phyloP scores from a whole-genome alignment of 768 basidiomycete species.

The Glaciozyma martinii region DNA sequence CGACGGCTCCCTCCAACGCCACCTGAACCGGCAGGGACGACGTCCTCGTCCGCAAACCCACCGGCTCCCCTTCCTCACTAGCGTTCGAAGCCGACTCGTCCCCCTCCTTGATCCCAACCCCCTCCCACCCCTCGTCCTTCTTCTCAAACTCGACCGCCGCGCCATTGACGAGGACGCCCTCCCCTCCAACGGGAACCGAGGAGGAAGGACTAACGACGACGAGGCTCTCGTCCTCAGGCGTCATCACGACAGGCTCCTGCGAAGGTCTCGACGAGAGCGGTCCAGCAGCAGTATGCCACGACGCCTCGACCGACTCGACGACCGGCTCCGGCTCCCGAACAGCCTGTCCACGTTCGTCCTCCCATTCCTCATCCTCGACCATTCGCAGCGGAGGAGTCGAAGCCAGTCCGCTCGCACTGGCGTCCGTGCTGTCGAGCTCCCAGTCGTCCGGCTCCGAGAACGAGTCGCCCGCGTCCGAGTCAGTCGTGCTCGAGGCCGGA shows the following conservation, averaged over 20 bases:
- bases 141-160: too few species aligned
- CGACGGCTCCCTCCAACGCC: too few species aligned
- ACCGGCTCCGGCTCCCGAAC: not conserved
- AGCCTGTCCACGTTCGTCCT: not conserved
- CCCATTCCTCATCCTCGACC: not conserved
- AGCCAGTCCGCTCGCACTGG: slow-evolving; percentile 2
- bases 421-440: slow-evolving; percentile 46
- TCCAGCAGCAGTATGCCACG: not conserved
- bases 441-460: slow-evolving; percentile 70
- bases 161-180: too few species aligned
- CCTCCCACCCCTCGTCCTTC: too few species aligned
- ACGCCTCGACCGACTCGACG: not conserved
- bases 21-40: too few species aligned
- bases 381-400: not conserved
- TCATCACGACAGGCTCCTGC: not conserved
- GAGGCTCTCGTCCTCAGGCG: not conserved
- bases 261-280: not conserved
- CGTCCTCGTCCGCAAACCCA: too few species aligned
- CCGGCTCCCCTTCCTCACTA: too few species aligned
- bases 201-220: not conserved
- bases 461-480: slow-evolving; percentile 69
- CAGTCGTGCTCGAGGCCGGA: slow-evolving; percentile 37
- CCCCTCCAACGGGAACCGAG: too few species aligned
- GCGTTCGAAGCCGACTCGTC: too few species aligned
- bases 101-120: too few species aligned